These are phyloP conservation scores for Solanum gandarillasii DNA, from an alignment of 257 asterid species.

Conservation along the genomic window DNA sequence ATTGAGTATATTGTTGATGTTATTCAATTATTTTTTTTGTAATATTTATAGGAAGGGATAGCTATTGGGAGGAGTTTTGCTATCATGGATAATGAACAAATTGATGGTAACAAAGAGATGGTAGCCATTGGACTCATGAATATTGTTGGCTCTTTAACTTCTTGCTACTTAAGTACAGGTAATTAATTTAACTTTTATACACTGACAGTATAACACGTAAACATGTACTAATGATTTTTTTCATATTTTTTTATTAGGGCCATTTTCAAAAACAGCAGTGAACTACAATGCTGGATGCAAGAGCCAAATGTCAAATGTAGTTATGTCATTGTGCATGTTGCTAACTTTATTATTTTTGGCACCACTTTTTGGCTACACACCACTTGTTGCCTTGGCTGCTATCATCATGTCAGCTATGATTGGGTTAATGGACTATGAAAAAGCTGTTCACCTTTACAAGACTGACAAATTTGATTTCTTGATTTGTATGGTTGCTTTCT, in stretches of 20 bases:
- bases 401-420: conserved; percentile 87
- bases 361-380: conserved; percentile 73
- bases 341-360: conserved; percentile 65
- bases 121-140: conserved; percentile 87
- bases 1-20: not conserved
- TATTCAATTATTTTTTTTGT: not conserved
- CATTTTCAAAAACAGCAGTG: conserved; percentile 87
- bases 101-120: conserved; percentile 96
- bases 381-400: conserved; percentile 78
- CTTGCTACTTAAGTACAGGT: conserved; percentile 95
- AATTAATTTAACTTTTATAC: not conserved
- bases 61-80: conserved; percentile 95
- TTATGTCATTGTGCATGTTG: conserved; percentile 58
- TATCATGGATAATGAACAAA: conserved; percentile 45
- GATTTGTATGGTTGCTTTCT: conserved; percentile 65
- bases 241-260: conserved; percentile 28
- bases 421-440: conserved; percentile 58
- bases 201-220: not conserved
- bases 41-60: conserved; percentile 65
- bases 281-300: conserved; percentile 77
- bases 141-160: conserved; percentile 77
- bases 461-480: conserved; percentile 76
- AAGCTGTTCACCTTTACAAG: conserved; percentile 54
- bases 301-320: conserved; percentile 57
- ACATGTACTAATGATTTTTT: not conserved